Evolutionary conservation across 2,329 filamentous ascomycete genomes (phyloP).

Genomic region (Ceratocystis alfenasii): DNA sequence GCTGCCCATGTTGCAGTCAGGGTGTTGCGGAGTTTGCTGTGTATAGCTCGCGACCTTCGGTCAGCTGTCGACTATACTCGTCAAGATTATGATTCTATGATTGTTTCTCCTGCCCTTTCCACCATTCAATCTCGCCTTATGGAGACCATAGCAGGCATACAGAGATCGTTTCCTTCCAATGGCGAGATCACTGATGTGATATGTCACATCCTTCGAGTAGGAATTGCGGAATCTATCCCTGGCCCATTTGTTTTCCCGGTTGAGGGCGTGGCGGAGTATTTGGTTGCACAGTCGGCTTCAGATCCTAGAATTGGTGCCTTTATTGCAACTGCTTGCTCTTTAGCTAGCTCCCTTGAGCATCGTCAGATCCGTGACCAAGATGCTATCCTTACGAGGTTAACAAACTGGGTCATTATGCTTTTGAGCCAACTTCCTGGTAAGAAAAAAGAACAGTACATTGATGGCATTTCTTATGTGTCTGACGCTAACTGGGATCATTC

Average conservation of each 20-base stretch:
- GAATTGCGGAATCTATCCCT: constrained; percentile 61
- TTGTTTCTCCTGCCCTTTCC: constrained; percentile 24
- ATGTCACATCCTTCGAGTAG: constrained; percentile 59
- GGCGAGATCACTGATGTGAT: constrained; percentile 60
- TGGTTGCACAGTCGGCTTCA: constrained; percentile 46
- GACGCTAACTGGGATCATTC: constrained; percentile 25
- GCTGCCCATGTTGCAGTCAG: constrained; percentile 40
- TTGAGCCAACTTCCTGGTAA: constrained; percentile 50
- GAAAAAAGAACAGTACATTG: constrained; percentile 20
- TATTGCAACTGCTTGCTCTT: constrained; percentile 59
- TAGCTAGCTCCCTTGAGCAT: constrained; percentile 48
- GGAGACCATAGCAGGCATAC: constrained; percentile 37
- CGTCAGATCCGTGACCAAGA: constrained; percentile 35
- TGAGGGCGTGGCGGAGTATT: constrained; percentile 51
- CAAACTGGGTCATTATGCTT: constrained; percentile 51
- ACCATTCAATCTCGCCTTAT: constrained; percentile 38
- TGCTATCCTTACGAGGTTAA: constrained; percentile 39
- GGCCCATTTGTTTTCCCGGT: constrained; percentile 68
- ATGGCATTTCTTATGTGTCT: not conserved
- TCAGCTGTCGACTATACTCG: constrained; percentile 53
- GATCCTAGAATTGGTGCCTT: constrained; percentile 57
- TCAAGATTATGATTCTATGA: constrained; percentile 17
- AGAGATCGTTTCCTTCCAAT: constrained; percentile 42
- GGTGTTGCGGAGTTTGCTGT: constrained; percentile 55
- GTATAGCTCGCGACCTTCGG: constrained; percentile 56